Evolutionary conservation across 371 early-diverging fungal species (phyloP).

Genomic region (Rhizomucor miehei): DNA sequence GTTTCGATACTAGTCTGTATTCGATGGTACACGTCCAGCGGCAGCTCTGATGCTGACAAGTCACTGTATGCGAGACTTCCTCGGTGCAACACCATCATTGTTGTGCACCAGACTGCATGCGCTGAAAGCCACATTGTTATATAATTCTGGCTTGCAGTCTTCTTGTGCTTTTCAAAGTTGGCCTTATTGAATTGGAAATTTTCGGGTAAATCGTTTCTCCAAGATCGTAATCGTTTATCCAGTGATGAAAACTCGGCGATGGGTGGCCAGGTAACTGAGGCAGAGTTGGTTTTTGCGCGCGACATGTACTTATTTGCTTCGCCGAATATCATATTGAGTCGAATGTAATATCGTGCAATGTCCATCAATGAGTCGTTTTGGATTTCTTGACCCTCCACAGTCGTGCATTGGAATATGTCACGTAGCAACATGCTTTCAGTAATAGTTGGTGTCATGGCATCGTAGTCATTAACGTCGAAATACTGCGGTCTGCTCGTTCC

Average conservation of each 20-base stretch:
- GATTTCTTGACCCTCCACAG: slow-evolving; percentile 19
- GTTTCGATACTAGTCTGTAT: slow-evolving; percentile 25
- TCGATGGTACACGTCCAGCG: slow-evolving; percentile 13
- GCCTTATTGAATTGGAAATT: slow-evolving; percentile 19
- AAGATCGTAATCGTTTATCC: slow-evolving; percentile 28
- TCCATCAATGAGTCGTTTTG: slow-evolving; percentile 31
- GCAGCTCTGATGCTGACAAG: slow-evolving; percentile 12
- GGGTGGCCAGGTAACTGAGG: slow-evolving; percentile 45
- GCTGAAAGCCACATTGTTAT: slow-evolving; percentile 35
- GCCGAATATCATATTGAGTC: slow-evolving; percentile 36
- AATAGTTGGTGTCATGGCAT: slow-evolving; percentile 46
- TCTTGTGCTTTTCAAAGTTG: slow-evolving; percentile 19
- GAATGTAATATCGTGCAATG: slow-evolving; percentile 24
- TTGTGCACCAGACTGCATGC: slow-evolving; percentile 38
- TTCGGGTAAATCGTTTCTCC: slow-evolving; percentile 27
- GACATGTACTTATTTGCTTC: slow-evolving; percentile 48
- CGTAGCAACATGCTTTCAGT: slow-evolving; percentile 42
- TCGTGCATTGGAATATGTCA: slow-evolving; percentile 22
- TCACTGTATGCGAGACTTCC: slow-evolving; percentile 41
- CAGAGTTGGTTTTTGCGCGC: slow-evolving; percentile 35
- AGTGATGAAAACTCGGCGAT: slow-evolving; percentile 39
- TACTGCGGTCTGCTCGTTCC: slow-evolving; percentile 55
- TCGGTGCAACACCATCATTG: slow-evolving; percentile 35
- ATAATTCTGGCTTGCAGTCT: slow-evolving; percentile 30
- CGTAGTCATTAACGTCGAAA: slow-evolving; percentile 54